phyloP scores from a whole-genome alignment of 202 grass and related monocot species.

The Panicum virgatum region DNA sequence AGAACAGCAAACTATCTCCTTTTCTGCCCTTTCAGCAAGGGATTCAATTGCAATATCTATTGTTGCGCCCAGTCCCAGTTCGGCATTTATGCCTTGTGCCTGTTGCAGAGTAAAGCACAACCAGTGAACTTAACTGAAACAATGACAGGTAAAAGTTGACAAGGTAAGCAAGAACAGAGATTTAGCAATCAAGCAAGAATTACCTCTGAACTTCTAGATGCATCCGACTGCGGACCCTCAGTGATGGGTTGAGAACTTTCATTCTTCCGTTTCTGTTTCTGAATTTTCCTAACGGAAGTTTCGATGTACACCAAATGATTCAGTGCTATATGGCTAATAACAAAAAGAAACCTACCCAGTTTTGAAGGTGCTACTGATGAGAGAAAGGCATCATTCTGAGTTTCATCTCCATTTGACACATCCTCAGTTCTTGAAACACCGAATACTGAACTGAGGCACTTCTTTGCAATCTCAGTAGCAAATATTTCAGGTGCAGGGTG shows the following conservation, averaged over 20 bases:
- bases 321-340: constrained; percentile 81
- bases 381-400: constrained; percentile 33
- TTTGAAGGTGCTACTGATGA: constrained; percentile 62
- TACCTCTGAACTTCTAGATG: constrained; percentile 62
- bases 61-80: constrained; percentile 78
- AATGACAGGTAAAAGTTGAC: constrained; percentile 32
- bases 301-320: constrained; percentile 96
- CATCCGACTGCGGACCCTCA: constrained; percentile 36
- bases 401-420: constrained; percentile 40
- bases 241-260: constrained; percentile 49
- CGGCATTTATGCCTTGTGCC: constrained; percentile 85
- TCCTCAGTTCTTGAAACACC: constrained; percentile 35
- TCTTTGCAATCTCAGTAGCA: constrained; percentile 79
- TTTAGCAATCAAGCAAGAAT: constrained; percentile 14
- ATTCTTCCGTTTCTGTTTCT: constrained; percentile 83
- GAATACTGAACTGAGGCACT: constrained; percentile 69
- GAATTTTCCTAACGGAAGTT: constrained; percentile 76
- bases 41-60: constrained; percentile 75
- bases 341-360: constrained; percentile 86
- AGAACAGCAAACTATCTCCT: constrained; percentile 79
- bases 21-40: constrained; percentile 83
- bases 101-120: constrained; percentile 40
- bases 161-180: constrained; percentile 25
- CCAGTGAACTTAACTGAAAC: constrained; percentile 17
- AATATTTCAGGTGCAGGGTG: constrained; percentile 87